Conservation (phyloP, 768 basidiomycete genomes). For the Tulasnella sp. region DNA sequence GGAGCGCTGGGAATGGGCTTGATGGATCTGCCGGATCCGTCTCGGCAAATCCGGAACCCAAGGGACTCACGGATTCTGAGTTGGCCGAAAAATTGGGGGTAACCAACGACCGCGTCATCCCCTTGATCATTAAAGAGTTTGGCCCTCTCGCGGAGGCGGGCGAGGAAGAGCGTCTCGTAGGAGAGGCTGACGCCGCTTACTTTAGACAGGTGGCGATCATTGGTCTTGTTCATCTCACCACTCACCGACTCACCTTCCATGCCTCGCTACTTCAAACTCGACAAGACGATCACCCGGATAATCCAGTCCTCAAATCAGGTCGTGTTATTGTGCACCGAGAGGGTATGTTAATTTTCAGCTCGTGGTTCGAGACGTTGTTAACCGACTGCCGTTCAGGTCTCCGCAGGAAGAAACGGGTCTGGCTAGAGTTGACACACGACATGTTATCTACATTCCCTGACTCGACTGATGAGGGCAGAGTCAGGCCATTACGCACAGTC, state of each 20-base stretch:
- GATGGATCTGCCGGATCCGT: constrained; percentile 2
- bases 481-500: constrained; percentile 42
- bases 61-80: neutral
- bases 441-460: constrained; percentile 49
- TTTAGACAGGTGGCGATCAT: constrained; percentile 27
- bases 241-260: constrained; percentile 54
- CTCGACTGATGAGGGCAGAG: constrained; percentile 41
- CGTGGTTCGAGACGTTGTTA: neutral
- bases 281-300: constrained; percentile 24
- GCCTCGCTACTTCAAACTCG: constrained; percentile 43
- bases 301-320: constrained; percentile 36
- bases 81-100: constrained; percentile 21
- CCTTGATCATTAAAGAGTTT: constrained; percentile 45
- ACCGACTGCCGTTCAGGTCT: constrained; percentile 24
- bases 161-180: constrained; percentile 38
- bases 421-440: constrained; percentile 52
- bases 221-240: constrained; percentile 54
- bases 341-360: neutral
- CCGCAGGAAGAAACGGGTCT: constrained; percentile 39
- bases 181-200: constrained; percentile 42
- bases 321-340: constrained; percentile 37
- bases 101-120: constrained; percentile 36
- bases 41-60: neutral
- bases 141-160: constrained; percentile 38
- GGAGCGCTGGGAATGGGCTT: constrained; percentile 9